Evolutionary conservation across 2,329 filamentous ascomycete genomes (phyloP).

Genomic region (Cryphonectria carpinicola): DNA sequence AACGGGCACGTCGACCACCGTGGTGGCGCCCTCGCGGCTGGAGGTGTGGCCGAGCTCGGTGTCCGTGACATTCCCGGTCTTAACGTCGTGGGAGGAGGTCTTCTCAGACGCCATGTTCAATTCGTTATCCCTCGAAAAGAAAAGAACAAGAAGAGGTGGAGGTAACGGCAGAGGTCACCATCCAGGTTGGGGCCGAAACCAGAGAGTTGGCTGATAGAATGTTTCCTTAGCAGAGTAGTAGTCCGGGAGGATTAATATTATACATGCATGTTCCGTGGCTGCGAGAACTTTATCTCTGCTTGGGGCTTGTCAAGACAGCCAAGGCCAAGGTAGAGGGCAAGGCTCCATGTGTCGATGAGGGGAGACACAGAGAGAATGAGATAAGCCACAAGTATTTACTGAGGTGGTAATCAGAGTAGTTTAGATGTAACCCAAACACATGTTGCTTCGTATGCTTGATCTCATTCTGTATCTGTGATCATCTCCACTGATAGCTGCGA

Average conservation of each 20-base stretch:
- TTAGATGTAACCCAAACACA: background rate
- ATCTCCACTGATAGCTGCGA: background rate
- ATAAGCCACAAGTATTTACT: background rate
- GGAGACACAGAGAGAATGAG: background rate
- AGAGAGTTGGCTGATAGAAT: background rate
- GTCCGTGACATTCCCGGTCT: constrained; percentile 10
- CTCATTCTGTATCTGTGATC: background rate
- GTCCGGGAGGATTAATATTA: background rate
- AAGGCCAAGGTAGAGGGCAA: background rate
- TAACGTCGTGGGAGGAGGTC: background rate
- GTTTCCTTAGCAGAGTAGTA: background rate
- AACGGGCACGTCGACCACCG: background rate
- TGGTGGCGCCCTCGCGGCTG: constrained; percentile 16
- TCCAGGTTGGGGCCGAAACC: background rate
- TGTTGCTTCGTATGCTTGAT: background rate
- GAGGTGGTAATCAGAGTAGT: background rate
- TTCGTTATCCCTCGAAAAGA: background rate
- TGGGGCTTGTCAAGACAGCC: background rate
- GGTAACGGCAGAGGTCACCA: background rate
- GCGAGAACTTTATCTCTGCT: background rate
- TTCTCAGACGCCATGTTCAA: constrained; percentile 16
- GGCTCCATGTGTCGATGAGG: background rate
- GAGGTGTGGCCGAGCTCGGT: constrained; percentile 15
- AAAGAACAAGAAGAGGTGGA: background rate
- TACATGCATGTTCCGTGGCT: background rate